A percentile compares a stretch with the other conserved stretches of the same genome.
These are phyloP conservation scores for Parachaetomium inaequale DNA, from an alignment of 495 filamentous ascomycete species.

Conservation along the genomic window DNA sequence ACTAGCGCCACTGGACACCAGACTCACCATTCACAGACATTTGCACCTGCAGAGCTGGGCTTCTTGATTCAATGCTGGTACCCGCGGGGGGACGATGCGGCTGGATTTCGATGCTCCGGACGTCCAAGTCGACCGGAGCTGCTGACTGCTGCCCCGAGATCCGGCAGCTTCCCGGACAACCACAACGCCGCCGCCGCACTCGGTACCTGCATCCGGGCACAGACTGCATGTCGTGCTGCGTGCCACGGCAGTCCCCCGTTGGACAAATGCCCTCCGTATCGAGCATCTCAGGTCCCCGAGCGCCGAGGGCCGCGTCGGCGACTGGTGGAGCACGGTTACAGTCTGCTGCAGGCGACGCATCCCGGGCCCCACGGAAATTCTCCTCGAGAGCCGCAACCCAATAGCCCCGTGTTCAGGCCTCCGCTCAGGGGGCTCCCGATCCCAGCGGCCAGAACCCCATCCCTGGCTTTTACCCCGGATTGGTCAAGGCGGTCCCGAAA, in stretches of 20 bases:
- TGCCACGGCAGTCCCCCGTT: not conserved
- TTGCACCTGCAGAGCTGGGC: not conserved
- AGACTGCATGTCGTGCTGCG: constrained; percentile 7
- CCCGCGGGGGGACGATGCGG: not conserved
- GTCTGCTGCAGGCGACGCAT: not conserved
- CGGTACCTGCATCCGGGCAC: constrained; percentile 15
- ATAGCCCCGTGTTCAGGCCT: not conserved
- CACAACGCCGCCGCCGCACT: constrained; percentile 6
- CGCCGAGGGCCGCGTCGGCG: not conserved
- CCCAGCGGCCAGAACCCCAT: not conserved
- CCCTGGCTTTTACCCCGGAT: constrained; percentile 7
- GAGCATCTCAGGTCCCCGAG: constrained; percentile 8
- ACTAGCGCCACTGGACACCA: not conserved
- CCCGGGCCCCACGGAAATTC: not conserved
- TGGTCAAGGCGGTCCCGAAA: not conserved
- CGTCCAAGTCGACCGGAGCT: not conserved
- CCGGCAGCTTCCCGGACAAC: constrained; percentile 8
- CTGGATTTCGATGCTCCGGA: not conserved
- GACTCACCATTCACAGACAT: not conserved
- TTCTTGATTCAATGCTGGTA: not conserved
- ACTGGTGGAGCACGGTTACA: constrained; percentile 8
- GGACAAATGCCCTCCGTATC: constrained; percentile 1
- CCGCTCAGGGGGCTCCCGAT: not conserved
- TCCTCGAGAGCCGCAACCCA: constrained; percentile 4
- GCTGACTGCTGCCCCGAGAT: not conserved